Evolutionary conservation across 768 basidiomycete species (phyloP).

Genomic region (Boletus subcaerulescens): DNA sequence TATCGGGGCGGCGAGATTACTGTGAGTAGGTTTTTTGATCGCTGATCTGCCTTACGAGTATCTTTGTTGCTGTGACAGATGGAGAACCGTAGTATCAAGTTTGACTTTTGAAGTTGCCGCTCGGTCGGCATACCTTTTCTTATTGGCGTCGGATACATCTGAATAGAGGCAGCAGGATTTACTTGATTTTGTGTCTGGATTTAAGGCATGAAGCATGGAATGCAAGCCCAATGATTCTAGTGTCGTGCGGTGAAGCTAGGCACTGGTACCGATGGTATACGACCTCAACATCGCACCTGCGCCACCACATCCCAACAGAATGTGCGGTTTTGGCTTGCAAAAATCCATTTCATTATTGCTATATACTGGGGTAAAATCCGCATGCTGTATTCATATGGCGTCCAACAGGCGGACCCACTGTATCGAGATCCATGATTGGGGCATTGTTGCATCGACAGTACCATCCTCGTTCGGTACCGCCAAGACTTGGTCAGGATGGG

Average conservation of each 20-base stretch:
- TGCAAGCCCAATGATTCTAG: too few species aligned
- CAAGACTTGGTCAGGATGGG: slow-evolving; percentile 20
- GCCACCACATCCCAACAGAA: not conserved
- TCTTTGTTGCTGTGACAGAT: slow-evolving; percentile 43
- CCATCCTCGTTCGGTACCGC: slow-evolving; percentile 17
- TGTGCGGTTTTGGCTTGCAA: not conserved
- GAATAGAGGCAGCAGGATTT: too few species aligned
- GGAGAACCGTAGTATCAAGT: slow-evolving; percentile 86
- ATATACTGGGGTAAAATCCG: too few species aligned
- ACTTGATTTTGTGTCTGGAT: too few species aligned
- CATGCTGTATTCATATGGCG: slow-evolving; percentile 12
- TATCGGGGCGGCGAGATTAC: slow-evolving; percentile 96
- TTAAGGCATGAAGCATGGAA: too few species aligned
- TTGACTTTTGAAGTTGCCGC: slow-evolving; percentile 41
- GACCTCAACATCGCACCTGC: not conserved
- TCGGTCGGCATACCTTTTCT: not conserved
- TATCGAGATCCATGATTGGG: slow-evolving; percentile 42
- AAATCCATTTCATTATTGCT: not conserved
- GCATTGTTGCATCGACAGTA: slow-evolving; percentile 1
- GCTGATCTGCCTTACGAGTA: not conserved
- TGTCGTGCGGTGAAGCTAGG: too few species aligned
- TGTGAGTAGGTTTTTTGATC: slow-evolving; percentile 41
- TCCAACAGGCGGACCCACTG: slow-evolving; percentile 42
- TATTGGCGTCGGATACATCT: not conserved
- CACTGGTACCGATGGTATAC: too few species aligned